These are phyloP conservation scores for Pelargonium australe DNA, from an alignment of 441 rosid genomes.

Conservation along the genomic window DNA sequence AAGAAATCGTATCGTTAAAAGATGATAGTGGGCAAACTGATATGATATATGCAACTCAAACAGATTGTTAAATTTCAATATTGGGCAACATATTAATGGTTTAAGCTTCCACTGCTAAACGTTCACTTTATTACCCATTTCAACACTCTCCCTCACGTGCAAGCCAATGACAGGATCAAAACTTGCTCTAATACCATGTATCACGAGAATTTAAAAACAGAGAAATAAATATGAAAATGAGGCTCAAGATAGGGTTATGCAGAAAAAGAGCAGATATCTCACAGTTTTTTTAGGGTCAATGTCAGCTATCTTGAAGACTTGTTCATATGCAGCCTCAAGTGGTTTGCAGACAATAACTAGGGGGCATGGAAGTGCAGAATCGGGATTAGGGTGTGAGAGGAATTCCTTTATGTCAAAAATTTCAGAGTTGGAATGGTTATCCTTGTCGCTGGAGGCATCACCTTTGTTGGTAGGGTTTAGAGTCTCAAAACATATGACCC, in stretches of 20 bases:
- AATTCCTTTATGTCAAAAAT: constrained; percentile 54
- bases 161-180: too few relatives aligned
- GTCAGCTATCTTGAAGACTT: constrained; percentile 59
- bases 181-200: too few relatives aligned
- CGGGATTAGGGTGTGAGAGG: constrained; percentile 34
- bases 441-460: constrained; percentile 18
- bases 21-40: background rate
- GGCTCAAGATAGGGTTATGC: background rate
- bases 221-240: too few relatives aligned
- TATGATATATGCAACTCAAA: too few relatives aligned
- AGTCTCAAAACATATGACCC: constrained; percentile 70
- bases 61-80: too few relatives aligned
- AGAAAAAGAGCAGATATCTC: constrained; percentile 14
- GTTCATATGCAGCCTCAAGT: constrained; percentile 56
- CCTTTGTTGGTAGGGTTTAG: constrained; percentile 41
- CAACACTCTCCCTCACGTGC: too few relatives aligned
- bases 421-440: constrained; percentile 28
- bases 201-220: too few relatives aligned
- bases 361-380: constrained; percentile 42
- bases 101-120: too few relatives aligned
- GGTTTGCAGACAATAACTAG: constrained; percentile 87
- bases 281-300: constrained; percentile 70
- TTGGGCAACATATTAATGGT: too few relatives aligned
- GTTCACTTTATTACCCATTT: too few relatives aligned
- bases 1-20: background rate